phyloP scores from a whole-genome alignment of 1,284 basidiomycete species.

The Hemileia vastatrix region DNA sequence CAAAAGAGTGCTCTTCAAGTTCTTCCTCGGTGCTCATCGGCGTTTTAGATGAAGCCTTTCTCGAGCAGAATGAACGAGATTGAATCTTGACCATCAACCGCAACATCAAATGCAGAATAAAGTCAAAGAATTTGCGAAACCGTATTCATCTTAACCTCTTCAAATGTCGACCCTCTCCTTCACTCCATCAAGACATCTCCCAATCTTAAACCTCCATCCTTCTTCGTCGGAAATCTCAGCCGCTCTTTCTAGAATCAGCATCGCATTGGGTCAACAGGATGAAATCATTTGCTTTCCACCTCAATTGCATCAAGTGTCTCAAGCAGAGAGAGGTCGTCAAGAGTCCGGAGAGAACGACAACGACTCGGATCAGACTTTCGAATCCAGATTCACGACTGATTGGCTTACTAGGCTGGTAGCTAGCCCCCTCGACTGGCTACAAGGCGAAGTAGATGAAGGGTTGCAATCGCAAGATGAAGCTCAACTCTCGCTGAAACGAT shows the following conservation, averaged over 20 bases:
- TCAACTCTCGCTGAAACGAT: not conserved
- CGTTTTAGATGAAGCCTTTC: no score
- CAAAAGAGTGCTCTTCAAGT: no score
- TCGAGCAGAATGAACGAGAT: no score
- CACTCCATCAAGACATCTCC: no score
- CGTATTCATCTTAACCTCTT: no score
- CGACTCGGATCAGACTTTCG: conserved; percentile 16
- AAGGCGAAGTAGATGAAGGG: conserved; percentile 4
- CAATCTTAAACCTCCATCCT: not conserved
- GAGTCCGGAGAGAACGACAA: conserved; percentile 24
- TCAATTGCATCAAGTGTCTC: not conserved
- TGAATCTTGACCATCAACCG: no score
- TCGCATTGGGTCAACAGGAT: not conserved
- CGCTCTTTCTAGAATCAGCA: not conserved
- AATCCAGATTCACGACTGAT: conserved; percentile 24
- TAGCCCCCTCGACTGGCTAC: conserved; percentile 27
- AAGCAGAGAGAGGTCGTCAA: not conserved
- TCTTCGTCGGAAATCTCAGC: not conserved
- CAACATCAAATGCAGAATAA: no score
- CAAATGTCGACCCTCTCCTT: no score
- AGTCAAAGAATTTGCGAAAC: no score
- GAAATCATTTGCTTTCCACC: not conserved
- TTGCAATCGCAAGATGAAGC: not conserved
- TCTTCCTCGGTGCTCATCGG: no score
- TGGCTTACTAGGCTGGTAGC: conserved; percentile 31